Evolutionary conservation across 31 red algal genomes (phyloP), one percentile per base, ranked within the genome.

Genomic region (Asparagopsis taxiformis): DNA sequence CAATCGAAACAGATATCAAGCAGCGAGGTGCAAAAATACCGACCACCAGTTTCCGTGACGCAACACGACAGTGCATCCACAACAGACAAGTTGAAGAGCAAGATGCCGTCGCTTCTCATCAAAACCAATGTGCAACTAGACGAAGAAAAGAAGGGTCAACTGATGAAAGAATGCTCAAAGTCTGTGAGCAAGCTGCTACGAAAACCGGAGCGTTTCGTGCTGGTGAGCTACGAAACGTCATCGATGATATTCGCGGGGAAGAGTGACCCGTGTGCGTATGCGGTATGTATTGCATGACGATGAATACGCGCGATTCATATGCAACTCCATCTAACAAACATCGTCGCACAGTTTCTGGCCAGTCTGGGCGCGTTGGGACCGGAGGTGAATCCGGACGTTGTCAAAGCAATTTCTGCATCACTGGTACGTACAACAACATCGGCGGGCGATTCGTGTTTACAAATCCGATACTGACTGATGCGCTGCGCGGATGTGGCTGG

Each of bases 71-170:
- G n/a, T n/a, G n/a, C n/a, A n/a, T n/a, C n/a, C n/a, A n/a, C n/a
- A n/a, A 15, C 55, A 59, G 21, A 15, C 55, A 11, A 20, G 7
- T 21, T 25, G 24, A 20, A 8, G 13, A 8, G 7, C 55, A 59
- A 8, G 24, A 64, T 64, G 60, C 60, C 60, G 7, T 28, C 60
- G 8, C 60, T 64, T 11, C 20, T 64, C 3, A 34, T 64, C 31
- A 64, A 64, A 64, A 64, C 60, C 8, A 64, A 64, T 20, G 60
- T 64, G 4, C 16, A 10, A 38, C 60, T 64, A 10, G 60, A 29
- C 25, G 60, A 29, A 13, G 60, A 29, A 17, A 37, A 17, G 30
- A 7, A 64, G 31, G 60, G 34, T 29, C 11, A 35, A 20, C 16
- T 64, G 4, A 64, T 64, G 60, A 10, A 29, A 9, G 32, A 32